phyloP scores from a whole-genome alignment of 306 rosid species.

The Castanopsis chinensis region DNA sequence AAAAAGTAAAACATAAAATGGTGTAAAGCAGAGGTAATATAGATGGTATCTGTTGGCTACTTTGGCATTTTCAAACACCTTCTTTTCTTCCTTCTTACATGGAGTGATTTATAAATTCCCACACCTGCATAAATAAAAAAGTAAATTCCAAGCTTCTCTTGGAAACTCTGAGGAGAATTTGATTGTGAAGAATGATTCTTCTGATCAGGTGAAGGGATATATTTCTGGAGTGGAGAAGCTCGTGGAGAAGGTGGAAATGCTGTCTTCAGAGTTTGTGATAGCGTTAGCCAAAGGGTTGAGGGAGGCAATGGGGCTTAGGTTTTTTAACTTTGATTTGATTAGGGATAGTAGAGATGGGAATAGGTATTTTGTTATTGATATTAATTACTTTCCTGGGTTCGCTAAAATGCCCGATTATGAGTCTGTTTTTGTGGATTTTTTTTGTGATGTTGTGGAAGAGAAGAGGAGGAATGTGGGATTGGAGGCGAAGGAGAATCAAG shows the following conservation, averaged over 20 bases:
- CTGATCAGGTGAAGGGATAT: neutral
- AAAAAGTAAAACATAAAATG: no score
- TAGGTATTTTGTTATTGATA: slow-evolving; percentile 57
- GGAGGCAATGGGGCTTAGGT: slow-evolving; percentile 45
- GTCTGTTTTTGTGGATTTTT: slow-evolving; percentile 41
- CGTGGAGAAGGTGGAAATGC: slow-evolving; percentile 39
- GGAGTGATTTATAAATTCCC: neutral
- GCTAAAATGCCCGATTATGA: slow-evolving; percentile 54
- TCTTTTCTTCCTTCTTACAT: no score
- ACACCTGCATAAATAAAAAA: neutral
- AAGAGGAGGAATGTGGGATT: neutral
- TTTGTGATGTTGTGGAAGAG: slow-evolving; percentile 27
- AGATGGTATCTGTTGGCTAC: no score
- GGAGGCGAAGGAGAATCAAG: neutral
- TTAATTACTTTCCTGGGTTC: slow-evolving; percentile 77
- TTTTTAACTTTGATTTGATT: slow-evolving; percentile 64
- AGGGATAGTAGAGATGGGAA: slow-evolving; percentile 31
- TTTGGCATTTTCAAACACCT: no score
- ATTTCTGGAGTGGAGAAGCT: slow-evolving; percentile 16
- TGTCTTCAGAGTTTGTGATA: slow-evolving; percentile 31
- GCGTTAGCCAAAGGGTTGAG: slow-evolving; percentile 41
- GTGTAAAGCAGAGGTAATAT: no score
- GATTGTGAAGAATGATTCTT: neutral
- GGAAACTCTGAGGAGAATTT: neutral
- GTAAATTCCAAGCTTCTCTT: neutral